These are phyloP conservation scores for Auriscalpium vulgare DNA, from an alignment of 768 basidiomycete genomes.

Conservation along the genomic window DNA sequence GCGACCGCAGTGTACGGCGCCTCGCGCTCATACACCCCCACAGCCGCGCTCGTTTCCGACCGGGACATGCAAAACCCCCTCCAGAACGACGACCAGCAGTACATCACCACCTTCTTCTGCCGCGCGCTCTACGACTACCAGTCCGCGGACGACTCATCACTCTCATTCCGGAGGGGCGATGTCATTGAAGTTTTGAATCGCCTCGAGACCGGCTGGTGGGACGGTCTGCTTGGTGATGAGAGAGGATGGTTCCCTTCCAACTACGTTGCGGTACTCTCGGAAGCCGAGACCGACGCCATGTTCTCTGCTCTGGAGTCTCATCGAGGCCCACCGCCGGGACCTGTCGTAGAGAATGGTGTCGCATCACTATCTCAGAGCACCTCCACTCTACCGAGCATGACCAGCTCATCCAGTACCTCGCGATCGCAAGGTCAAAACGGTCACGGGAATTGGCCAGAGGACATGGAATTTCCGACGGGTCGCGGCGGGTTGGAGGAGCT, in stretches of 20 bases:
- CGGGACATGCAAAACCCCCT: neutral
- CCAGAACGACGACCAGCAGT: conserved; percentile 42
- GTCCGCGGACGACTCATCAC: conserved; percentile 79
- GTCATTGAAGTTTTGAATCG: conserved; percentile 90
- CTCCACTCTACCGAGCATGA: conserved; percentile 34
- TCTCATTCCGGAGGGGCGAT: conserved; percentile 81
- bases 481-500: conserved; percentile 28
- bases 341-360: conserved; percentile 16
- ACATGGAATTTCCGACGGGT: conserved; percentile 24
- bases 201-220: conserved; percentile 97
- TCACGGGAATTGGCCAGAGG: conserved; percentile 51
- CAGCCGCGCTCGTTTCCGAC: conserved; percentile 3
- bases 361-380: conserved; percentile 13
- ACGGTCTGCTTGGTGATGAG: conserved; percentile 82
- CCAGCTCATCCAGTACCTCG: conserved; percentile 15
- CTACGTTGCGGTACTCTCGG: conserved; percentile 75
- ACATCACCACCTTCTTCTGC: conserved; percentile 71
- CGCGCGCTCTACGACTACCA: conserved; percentile 88
- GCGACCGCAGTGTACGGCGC: neutral
- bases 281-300: conserved; percentile 70
- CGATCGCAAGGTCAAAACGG: conserved; percentile 28
- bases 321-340: conserved; percentile 16
- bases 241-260: conserved; percentile 98
- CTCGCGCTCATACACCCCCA: neutral
- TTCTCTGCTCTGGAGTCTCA: conserved; percentile 41